Evolutionary conservation across 805 yeast genomes (phyloP).

Genomic region (Metschnikowia reukaufii): DNA sequence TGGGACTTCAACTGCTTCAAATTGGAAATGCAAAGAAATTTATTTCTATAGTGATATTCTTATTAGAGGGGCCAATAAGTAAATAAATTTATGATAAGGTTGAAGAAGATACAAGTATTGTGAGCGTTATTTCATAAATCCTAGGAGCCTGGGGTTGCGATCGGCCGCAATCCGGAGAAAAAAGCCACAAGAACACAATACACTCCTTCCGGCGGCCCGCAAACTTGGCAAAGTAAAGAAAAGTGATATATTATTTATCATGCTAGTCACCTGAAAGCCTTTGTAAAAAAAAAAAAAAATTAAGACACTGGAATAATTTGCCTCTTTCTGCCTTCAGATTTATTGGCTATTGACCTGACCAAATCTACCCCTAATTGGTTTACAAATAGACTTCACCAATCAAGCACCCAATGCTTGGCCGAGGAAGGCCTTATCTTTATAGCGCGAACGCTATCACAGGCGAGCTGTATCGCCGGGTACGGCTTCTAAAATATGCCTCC

Average conservation of each 20-base stretch:
- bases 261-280: no score
- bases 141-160: not conserved
- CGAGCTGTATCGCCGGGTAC: no score
- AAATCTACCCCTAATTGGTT: not conserved
- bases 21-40: not conserved
- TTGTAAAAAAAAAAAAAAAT: no score
- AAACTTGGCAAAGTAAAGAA: no score
- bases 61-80: not conserved
- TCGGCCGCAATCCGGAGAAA: not conserved
- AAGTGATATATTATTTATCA: no score
- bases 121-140: not conserved
- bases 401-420: not conserved
- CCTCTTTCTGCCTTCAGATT: no score
- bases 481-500: no score
- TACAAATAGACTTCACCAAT: not conserved
- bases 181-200: not conserved
- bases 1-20: not conserved
- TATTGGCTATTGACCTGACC: no score
- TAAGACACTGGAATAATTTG: no score
- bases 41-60: not conserved
- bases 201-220: not conserved
- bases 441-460: slow-evolving; percentile 4
- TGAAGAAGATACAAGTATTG: not conserved
- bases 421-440: slow-evolving; percentile 3
- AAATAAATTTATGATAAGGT: not conserved